Evolutionary conservation across 2,329 filamentous ascomycete genomes (phyloP), one percentile per base, ranked within the genome.

Genomic region (Aspergillus chevalieri): DNA sequence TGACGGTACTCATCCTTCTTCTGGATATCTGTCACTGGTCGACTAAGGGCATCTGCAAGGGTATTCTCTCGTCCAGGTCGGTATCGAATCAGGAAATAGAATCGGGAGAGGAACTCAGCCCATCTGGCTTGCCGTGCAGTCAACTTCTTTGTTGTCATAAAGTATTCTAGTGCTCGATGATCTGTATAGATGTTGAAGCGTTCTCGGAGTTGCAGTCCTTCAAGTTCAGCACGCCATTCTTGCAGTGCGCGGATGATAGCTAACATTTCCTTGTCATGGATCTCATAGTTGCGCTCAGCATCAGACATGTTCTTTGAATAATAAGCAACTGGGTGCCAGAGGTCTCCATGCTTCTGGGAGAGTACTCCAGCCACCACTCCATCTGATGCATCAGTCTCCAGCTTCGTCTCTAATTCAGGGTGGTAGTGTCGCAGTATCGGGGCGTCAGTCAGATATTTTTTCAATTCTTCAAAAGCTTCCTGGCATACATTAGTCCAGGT

Each of bases 161-260:
- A 67, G 47, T 60, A 61, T 46, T 60, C 47, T 8, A 67, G 3
- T 2, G 53, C 42, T 58, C 57, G 42, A 48, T 67, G 59, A 46
- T 67, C 62, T 4, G 47, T 58, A 2, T 57, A 51, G n/a, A 66
- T 55, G 15, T 43, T 28, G 30, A 61, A 55, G n/a, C 36, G 38
- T 2, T 36, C 30, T 17, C 3, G 3, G 6, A 10, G 46, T 33
- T 47, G 44, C 15, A 36, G 44, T 5, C 53, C 52, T 53, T 58
- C 46, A n/a, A 62, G 48, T 14, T 62, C 43, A 3, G 52, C 30
- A 3, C 47, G 9, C 57, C 54, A 66, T 47, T 60, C 51, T 34
- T 64, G 46, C n/a, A 64, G 48, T 17, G 47, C 41, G 7, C 38
- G 14, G 3, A 68, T 50, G 41, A 67, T 65, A 9, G 36, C 36